Percentiles rank a stretch among this genome's conserved stretches.
Evolutionary conservation across 2,329 filamentous ascomycete species (phyloP).

Genomic region (Penicillium freii): DNA sequence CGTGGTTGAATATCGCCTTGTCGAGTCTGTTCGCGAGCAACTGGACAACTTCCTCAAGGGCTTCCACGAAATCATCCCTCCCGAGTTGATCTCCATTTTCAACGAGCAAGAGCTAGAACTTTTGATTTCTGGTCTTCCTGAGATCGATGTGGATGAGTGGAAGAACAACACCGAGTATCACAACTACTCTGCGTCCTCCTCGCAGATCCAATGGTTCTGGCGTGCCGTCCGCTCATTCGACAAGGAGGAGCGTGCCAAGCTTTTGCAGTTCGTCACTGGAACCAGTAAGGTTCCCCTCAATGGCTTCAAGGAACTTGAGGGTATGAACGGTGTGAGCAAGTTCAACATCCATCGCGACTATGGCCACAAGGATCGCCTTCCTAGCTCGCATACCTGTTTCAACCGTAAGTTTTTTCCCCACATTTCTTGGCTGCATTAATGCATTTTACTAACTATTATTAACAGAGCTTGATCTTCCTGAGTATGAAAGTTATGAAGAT

Average conservation of each 20-base stretch:
- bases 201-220: slow-evolving; percentile 99
- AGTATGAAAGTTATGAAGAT: slow-evolving; percentile 94
- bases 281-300: slow-evolving; percentile 98
- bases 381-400: slow-evolving; percentile 97
- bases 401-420: slow-evolving; percentile 71
- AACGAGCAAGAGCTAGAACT: slow-evolving; percentile 97
- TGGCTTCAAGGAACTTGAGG: slow-evolving; percentile 97
- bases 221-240: slow-evolving; percentile 94
- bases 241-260: slow-evolving; percentile 96
- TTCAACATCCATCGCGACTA: slow-evolving; percentile 99
- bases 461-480: slow-evolving; percentile 91
- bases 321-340: slow-evolving; percentile 96
- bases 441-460: slow-evolving; percentile 34
- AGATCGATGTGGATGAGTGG: slow-evolving; percentile 98
- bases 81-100: slow-evolving; percentile 93
- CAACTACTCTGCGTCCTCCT: slow-evolving; percentile 90
- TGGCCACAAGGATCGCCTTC: slow-evolving; percentile 90
- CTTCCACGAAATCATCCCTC: slow-evolving; percentile 97
- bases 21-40: slow-evolving; percentile 89
- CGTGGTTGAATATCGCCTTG: slow-evolving; percentile 89
- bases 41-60: slow-evolving; percentile 86
- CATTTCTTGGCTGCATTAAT: not conserved
- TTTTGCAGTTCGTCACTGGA: slow-evolving; percentile 96
- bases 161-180: slow-evolving; percentile 99
- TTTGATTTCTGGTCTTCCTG: slow-evolving; percentile 91